Base-by-base conservation (phyloP, 1,139 yeast genomes). In the Hansenula anomala region DNA sequence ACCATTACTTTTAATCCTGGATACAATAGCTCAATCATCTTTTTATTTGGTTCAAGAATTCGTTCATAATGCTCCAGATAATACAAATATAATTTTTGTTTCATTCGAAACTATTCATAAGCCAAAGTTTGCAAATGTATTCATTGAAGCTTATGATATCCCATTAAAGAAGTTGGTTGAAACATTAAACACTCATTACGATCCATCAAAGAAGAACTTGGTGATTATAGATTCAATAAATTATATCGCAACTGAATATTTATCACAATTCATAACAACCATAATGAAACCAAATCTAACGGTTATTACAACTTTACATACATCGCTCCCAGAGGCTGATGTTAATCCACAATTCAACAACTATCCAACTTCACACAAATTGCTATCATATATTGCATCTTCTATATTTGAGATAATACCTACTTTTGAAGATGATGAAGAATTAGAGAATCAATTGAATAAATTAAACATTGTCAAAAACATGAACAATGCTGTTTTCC, bases 21-120 rank as follows among this genome's bases (percentile, higher is more conserved):
- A 90, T 56, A 71, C 86, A 0, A 60, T 88, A 15, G 67, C 75
- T 0, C 97, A 90, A 58, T 75, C 92, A 0, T 74, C 89, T 0
- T 54, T 64, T 32, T 56, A 66, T 41, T 59, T 90, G 14, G 53
- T 84, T 1, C 59, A 65, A 19, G 96, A 87, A 55, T 67, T 87
- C 41, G 59, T 73, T 1, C 61, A 68, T 43, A 67, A 73, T 43
- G 47, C 63, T 8, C 50, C 61, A 18, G 52, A 51, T 12, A 48
- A 54, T 6, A 52, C 54, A 7, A 56, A 60, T 15, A 57, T 75
- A 12, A 55, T 79, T 4, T 81, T 67, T 51, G 59, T 85, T 11
- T 79, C 89, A 1, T 85, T 69, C 56, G 94, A 84, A 53, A 79
- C 89, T 0, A 51, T 67, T 0, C 67, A 66, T 37, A 58, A 54